phyloP scores from a whole-genome alignment of 2,329 filamentous ascomycete species.

The Tolypocladium tundrense region DNA sequence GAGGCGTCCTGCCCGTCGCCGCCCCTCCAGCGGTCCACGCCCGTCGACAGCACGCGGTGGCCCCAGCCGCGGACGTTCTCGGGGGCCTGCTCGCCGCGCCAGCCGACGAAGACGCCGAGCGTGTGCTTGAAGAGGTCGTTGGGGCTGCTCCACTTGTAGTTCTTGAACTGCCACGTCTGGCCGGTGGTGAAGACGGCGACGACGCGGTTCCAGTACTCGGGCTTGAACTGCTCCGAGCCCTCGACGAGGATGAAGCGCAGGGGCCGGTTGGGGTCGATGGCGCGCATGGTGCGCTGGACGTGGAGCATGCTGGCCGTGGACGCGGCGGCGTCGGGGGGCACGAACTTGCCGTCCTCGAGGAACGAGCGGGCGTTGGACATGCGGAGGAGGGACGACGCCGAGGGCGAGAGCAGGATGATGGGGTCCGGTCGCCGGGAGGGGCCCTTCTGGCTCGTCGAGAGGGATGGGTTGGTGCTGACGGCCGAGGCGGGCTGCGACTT shows the following conservation, averaged over 20 bases:
- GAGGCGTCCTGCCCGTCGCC: constrained; percentile 41
- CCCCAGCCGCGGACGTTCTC: constrained; percentile 76
- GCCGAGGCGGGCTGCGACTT: constrained; percentile 35
- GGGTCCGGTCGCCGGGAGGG: constrained; percentile 54
- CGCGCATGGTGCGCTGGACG: constrained; percentile 66
- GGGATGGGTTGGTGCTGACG: constrained; percentile 31
- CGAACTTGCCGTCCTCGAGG: constrained; percentile 74
- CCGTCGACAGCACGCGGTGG: constrained; percentile 65
- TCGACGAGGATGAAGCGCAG: constrained; percentile 95
- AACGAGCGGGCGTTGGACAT: constrained; percentile 95
- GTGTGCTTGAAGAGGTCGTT: constrained; percentile 84
- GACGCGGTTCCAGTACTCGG: constrained; percentile 92
- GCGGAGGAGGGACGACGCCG: constrained; percentile 85
- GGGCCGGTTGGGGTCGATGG: constrained; percentile 58
- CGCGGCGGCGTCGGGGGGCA: constrained; percentile 60
- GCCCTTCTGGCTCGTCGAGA: constrained; percentile 44
- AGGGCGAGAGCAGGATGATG: constrained; percentile 94
- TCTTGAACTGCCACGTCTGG: constrained; percentile 97
- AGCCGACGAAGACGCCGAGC: constrained; percentile 81
- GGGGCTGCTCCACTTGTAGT: constrained; percentile 89
- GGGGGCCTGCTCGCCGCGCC: constrained; percentile 74
- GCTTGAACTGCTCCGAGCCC: constrained; percentile 87
- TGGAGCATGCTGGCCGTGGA: constrained; percentile 73
- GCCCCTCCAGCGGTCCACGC: constrained; percentile 73
- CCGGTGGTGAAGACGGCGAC: constrained; percentile 97